These are phyloP conservation scores for Tephrocybe sp. DNA, from an alignment of 768 basidiomycete species.

Conservation along the genomic window DNA sequence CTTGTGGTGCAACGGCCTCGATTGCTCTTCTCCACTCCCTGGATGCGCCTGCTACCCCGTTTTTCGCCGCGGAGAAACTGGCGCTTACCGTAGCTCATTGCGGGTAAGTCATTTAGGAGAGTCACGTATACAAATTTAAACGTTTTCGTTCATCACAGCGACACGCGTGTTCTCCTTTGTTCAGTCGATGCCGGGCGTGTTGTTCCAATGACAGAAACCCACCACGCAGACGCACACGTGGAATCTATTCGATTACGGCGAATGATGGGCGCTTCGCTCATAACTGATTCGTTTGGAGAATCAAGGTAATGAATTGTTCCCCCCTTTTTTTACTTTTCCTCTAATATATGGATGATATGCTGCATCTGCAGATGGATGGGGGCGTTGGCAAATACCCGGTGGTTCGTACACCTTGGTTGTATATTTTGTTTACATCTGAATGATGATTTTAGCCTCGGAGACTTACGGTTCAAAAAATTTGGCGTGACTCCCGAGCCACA, in stretches of 20 bases:
- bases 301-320: constrained; percentile 49
- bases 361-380: constrained; percentile 82
- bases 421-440: no score
- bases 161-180: constrained; percentile 86
- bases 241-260: constrained; percentile 83
- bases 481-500: constrained; percentile 95
- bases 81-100: constrained; percentile 90
- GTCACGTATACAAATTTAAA: neutral
- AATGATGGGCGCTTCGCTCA: constrained; percentile 86
- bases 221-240: constrained; percentile 89
- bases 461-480: constrained; percentile 83
- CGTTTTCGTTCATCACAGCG: constrained; percentile 44
- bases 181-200: constrained; percentile 69
- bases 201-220: constrained; percentile 88
- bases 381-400: constrained; percentile 86
- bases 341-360: neutral
- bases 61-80: constrained; percentile 74
- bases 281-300: constrained; percentile 95
- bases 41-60: constrained; percentile 75
- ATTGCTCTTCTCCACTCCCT: constrained; percentile 89
- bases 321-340: neutral
- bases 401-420: constrained; percentile 42
- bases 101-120: constrained; percentile 55
- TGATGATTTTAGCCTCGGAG: constrained; percentile 88
- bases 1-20: constrained; percentile 89